Evolutionary conservation across 257 asterid species (phyloP), one percentile per base, ranked within the genome.

Genomic region (Datura wrightii): DNA sequence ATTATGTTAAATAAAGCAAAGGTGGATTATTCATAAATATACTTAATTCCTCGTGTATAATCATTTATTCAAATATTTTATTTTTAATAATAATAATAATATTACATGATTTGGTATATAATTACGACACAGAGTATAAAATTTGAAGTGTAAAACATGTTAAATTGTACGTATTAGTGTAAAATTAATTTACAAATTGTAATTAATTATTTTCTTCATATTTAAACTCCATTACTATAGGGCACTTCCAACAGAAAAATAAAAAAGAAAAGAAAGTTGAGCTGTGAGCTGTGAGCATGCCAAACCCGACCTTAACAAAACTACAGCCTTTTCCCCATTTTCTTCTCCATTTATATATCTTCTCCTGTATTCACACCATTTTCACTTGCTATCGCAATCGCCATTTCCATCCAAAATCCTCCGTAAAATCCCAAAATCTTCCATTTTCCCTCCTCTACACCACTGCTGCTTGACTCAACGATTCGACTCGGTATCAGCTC

Each of bases 291-390:
- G n/a, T 65, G 72, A 13, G 10, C 46, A 65, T 11, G 72, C 5
- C 72, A 65, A 36, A 39, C 42, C 42, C 42, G 4, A 39, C 42
- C 42, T 39, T 66, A 66, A 66, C 74, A 66, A 66, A 37, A 37
- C 74, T 13, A 16, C 48, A 66, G 15, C 41, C 74, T 18, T 14
- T 36, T 66, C 31, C n/a, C 74, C 74, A 66, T 66, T 66, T 66
- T 65, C 46, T 65, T 65, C 72, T 65, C 72, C 72, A 65, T 65
- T 34, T 66, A 11, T 53, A 11, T 53, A 53, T 53, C 3, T 39
- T 71, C 74, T 79, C 79, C 86, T 63, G 31, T 24, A 24, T 24
- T 24, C 31, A 24, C 31, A 24, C 93, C 94, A 90, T 89, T 92
- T 69, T 82, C 88, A 74, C 86, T 86, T 71, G 11, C 41, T 11